Evolutionary conservation across 768 basidiomycete genomes (phyloP).

Genomic region (Nidularia pulvinata): DNA sequence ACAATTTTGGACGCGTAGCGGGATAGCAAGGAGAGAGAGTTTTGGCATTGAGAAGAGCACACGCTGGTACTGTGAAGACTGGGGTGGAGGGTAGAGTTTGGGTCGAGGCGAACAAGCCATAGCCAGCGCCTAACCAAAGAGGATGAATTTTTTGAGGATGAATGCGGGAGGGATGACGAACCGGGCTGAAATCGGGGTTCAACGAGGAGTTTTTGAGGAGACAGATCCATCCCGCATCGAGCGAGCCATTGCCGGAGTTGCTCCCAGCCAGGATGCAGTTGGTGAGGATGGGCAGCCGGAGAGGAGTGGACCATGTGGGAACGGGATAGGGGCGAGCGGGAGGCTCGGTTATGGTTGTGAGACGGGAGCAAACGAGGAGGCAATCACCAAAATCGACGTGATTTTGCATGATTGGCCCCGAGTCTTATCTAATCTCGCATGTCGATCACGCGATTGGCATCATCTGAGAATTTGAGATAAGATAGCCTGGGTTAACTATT

Average conservation of each 20-base stretch:
- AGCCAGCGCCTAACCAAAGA: slow-evolving; percentile 50
- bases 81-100: slow-evolving; percentile 45
- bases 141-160: slow-evolving; percentile 1
- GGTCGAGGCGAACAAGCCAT: slow-evolving; percentile 61
- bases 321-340: not conserved
- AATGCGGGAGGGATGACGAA: slow-evolving; percentile 23
- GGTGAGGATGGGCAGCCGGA: slow-evolving; percentile 25
- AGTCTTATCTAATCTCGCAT: too few species aligned
- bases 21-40: slow-evolving; percentile 70
- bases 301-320: not conserved
- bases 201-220: slow-evolving; percentile 39
- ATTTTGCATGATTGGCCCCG: too few species aligned
- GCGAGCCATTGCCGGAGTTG: slow-evolving; percentile 40
- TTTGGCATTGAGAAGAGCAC: slow-evolving; percentile 68
- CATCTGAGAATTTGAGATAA: too few species aligned
- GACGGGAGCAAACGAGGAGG: too few species aligned
- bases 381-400: too few species aligned
- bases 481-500: not conserved
- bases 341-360: not conserved
- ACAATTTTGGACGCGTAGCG: slow-evolving; percentile 29
- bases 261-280: slow-evolving; percentile 39
- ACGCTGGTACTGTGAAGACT: slow-evolving; percentile 71
- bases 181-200: slow-evolving; percentile 53
- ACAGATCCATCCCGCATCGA: slow-evolving; percentile 43
- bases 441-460: too few species aligned